These are phyloP conservation scores for Cladosporium velox DNA, from an alignment of 2,329 filamentous ascomycete species.

Conservation along the genomic window DNA sequence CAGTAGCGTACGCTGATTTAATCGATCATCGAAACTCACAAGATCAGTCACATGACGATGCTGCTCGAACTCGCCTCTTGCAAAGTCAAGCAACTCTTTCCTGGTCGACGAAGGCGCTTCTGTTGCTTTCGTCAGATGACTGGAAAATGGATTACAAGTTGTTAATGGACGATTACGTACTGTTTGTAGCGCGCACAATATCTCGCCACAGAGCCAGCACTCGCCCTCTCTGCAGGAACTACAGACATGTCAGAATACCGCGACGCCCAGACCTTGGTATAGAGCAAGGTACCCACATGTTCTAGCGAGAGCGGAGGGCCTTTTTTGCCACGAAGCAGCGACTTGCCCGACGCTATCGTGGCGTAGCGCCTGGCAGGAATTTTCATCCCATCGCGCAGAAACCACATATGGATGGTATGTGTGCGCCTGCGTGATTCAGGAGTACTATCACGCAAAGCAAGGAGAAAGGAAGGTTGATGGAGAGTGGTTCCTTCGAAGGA, in stretches of 20 bases:
- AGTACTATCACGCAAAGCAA: not conserved
- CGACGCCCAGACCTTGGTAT: slow-evolving; percentile 8
- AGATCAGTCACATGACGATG: slow-evolving; percentile 50
- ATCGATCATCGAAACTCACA: slow-evolving; percentile 35
- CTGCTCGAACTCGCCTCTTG: slow-evolving; percentile 52
- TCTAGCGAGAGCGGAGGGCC: slow-evolving; percentile 39
- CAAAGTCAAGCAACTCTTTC: slow-evolving; percentile 51
- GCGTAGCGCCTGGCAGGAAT: slow-evolving; percentile 30
- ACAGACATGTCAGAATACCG: slow-evolving; percentile 14
- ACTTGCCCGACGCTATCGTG: slow-evolving; percentile 35
- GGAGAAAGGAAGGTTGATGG: not conserved
- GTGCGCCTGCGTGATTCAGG: not conserved
- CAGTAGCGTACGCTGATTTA: slow-evolving; percentile 18
- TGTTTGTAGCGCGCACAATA: slow-evolving; percentile 47
- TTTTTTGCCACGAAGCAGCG: slow-evolving; percentile 35
- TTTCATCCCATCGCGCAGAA: slow-evolving; percentile 22
- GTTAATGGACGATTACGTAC: slow-evolving; percentile 25
- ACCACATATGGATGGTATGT: slow-evolving; percentile 15
- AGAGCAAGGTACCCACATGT: slow-evolving; percentile 32
- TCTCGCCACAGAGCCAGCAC: slow-evolving; percentile 51
- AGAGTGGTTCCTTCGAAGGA: not conserved
- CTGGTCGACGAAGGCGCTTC: slow-evolving; percentile 40
- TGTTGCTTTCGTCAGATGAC: slow-evolving; percentile 23
- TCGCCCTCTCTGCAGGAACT: slow-evolving; percentile 54
- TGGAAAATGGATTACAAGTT: not conserved